A percentile compares a stretch with the other conserved stretches of the same genome.
These are phyloP conservation scores for Panicum miliaceum DNA, from an alignment of 176 grass and related monocot species.

Conservation along the genomic window DNA sequence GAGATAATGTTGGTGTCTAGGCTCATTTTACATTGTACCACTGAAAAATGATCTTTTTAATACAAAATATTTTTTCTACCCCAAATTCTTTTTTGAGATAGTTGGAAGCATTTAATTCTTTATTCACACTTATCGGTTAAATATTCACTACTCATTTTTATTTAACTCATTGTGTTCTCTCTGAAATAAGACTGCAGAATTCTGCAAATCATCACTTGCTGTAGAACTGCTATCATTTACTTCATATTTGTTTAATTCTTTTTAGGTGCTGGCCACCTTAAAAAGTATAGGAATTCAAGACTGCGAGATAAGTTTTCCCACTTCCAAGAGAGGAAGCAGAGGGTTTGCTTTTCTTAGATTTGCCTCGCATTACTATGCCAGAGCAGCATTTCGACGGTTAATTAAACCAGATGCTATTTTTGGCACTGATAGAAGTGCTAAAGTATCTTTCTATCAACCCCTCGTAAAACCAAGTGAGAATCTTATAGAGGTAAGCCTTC, in stretches of 20 bases:
- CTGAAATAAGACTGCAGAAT: not conserved
- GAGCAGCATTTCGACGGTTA: constrained; percentile 64
- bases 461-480: constrained; percentile 49
- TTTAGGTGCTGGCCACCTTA: constrained; percentile 61
- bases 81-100: constrained; percentile 10
- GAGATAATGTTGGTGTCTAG: constrained; percentile 7
- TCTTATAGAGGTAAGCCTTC: constrained; percentile 56
- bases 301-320: constrained; percentile 56
- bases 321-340: constrained; percentile 52
- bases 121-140: constrained; percentile 1
- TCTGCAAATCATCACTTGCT: constrained; percentile 29
- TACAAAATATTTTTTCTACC: not conserved
- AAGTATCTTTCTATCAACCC: constrained; percentile 66
- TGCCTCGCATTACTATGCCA: constrained; percentile 50
- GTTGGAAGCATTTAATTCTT: not conserved
- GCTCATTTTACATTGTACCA: constrained; percentile 27
- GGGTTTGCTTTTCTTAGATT: constrained; percentile 79
- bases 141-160: not conserved
- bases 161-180: not conserved
- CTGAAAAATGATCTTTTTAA: not conserved
- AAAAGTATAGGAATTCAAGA: constrained; percentile 66
- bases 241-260: constrained; percentile 37
- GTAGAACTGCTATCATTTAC: constrained; percentile 20
- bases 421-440: constrained; percentile 59
- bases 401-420: constrained; percentile 60